phyloP scores from a whole-genome alignment of 495 filamentous ascomycete genomes.

The Umbilicaria muhlenbergii region DNA sequence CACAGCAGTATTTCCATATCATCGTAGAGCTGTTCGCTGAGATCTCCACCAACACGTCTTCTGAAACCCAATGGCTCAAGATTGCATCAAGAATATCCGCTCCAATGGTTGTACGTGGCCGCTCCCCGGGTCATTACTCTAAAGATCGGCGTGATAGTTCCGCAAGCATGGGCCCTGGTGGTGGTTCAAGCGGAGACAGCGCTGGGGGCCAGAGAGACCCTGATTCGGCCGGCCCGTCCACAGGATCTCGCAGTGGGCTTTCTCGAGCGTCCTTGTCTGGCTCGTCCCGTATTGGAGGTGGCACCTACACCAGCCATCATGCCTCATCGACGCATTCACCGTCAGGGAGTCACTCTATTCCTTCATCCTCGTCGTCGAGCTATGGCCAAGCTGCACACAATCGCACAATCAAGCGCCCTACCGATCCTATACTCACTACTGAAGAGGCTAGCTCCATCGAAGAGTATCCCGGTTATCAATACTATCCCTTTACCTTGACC shows the following conservation, averaged over 20 bases:
- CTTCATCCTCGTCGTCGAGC: slow-evolving; percentile 1
- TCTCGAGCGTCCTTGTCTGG: slow-evolving; percentile 1
- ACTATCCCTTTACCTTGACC: slow-evolving; percentile 1
- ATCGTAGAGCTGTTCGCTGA: slow-evolving; percentile 82
- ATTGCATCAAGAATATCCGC: slow-evolving; percentile 66
- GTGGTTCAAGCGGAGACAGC: slow-evolving; percentile 7
- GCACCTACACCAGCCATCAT: not conserved
- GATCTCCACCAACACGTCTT: slow-evolving; percentile 28
- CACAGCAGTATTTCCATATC: slow-evolving; percentile 88
- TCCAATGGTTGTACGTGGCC: slow-evolving; percentile 84
- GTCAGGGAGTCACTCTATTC: not conserved
- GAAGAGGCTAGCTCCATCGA: slow-evolving; percentile 3
- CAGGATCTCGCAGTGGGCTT: slow-evolving; percentile 1
- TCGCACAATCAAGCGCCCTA: not conserved
- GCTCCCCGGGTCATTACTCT: slow-evolving; percentile 88
- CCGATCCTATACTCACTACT: not conserved
- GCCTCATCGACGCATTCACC: not conserved
- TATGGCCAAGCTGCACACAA: not conserved
- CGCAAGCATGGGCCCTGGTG: slow-evolving; percentile 56
- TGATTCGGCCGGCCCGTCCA: not conserved
- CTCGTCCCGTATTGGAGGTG: not conserved
- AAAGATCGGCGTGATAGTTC: slow-evolving; percentile 59
- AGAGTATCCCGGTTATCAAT: slow-evolving; percentile 4
- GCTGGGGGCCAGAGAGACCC: slow-evolving; percentile 1
- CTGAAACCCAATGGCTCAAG: slow-evolving; percentile 48